phyloP scores from a whole-genome alignment of 306 rosid genomes.

The Medicago arabica region DNA sequence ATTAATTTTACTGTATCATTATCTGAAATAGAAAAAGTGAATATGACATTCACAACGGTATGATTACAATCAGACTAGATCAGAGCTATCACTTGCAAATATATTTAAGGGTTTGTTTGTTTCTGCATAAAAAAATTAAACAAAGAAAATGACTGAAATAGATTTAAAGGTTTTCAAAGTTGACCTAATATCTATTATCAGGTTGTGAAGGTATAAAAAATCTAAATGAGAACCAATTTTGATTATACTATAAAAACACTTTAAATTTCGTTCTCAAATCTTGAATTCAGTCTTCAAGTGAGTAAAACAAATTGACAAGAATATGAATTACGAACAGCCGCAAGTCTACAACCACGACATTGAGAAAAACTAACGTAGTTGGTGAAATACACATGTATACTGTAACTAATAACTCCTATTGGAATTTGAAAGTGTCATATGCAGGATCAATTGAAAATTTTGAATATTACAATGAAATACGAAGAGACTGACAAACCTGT shows the following conservation, averaged over 20 bases:
- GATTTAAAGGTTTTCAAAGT: neutral
- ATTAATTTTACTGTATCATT: constrained; percentile 19
- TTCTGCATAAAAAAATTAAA: constrained; percentile 7
- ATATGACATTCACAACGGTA: constrained; percentile 6
- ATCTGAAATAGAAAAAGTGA: constrained; percentile 2
- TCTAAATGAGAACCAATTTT: too few relatives aligned
- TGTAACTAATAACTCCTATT: constrained; percentile 16
- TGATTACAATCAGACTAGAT: neutral
- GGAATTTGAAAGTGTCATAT: constrained; percentile 1
- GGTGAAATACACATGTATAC: too few relatives aligned
- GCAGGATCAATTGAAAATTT: neutral
- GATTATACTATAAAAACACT: too few relatives aligned
- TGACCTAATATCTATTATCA: neutral
- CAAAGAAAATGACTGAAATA: neutral
- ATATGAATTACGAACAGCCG: too few relatives aligned
- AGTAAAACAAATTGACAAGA: too few relatives aligned
- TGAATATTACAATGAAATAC: constrained; percentile 23
- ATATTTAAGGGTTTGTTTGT: neutral
- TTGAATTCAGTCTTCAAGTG: too few relatives aligned
- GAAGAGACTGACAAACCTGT: constrained; percentile 65
- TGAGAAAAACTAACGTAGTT: too few relatives aligned
- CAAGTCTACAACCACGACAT: too few relatives aligned
- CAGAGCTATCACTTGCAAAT: neutral
- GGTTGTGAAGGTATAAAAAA: too few relatives aligned
- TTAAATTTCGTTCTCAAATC: too few relatives aligned